Percentiles rank a stretch among this genome's conserved stretches.
phyloP scores from a whole-genome alignment of 2,329 filamentous ascomycete species.

The Thermothelomyces thermophilus region DNA sequence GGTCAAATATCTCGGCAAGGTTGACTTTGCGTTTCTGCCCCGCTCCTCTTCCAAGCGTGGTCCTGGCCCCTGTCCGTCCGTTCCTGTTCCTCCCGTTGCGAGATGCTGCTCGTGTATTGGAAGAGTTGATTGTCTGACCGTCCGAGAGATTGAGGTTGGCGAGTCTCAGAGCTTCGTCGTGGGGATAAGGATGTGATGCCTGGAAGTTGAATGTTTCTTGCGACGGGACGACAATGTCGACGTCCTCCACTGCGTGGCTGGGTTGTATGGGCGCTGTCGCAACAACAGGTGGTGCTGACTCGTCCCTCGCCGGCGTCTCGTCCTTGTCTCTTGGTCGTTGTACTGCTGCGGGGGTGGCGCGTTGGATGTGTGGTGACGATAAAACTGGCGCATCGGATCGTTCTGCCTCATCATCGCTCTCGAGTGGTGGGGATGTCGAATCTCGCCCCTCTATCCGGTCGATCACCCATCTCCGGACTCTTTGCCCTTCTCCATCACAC shows the following conservation, averaged over 20 bases:
- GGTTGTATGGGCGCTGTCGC: conserved; percentile 19
- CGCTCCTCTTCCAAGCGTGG: conserved; percentile 51
- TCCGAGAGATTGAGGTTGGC: conserved; percentile 56
- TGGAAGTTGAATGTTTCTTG: conserved; percentile 65
- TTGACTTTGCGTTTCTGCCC: conserved; percentile 69
- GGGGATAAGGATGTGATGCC: conserved; percentile 54
- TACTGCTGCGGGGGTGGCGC: conserved; percentile 39
- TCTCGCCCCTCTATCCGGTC: conserved; percentile 62
- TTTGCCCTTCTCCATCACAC: conserved; percentile 68
- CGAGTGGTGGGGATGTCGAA: conserved; percentile 39
- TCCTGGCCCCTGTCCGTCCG: conserved; percentile 16
- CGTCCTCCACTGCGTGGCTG: conserved; percentile 23
- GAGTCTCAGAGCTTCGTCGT: conserved; percentile 52
- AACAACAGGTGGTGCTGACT: conserved; percentile 28
- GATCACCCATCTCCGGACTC: conserved; percentile 57
- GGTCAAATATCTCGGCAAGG: conserved; percentile 68
- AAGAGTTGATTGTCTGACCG: conserved; percentile 36
- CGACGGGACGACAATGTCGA: conserved; percentile 44
- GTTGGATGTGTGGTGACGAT: conserved; percentile 52
- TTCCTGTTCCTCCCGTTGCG: conserved; percentile 25
- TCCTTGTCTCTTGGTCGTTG: conserved; percentile 25
- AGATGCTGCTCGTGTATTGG: conserved; percentile 24
- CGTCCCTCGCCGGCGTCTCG: conserved; percentile 34
- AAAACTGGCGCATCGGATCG: conserved; percentile 47
- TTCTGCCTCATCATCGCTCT: conserved; percentile 55